These are phyloP conservation scores for Paramarasmius palmivorus DNA, from an alignment of 1,284 basidiomycete species.

Conservation along the genomic window DNA sequence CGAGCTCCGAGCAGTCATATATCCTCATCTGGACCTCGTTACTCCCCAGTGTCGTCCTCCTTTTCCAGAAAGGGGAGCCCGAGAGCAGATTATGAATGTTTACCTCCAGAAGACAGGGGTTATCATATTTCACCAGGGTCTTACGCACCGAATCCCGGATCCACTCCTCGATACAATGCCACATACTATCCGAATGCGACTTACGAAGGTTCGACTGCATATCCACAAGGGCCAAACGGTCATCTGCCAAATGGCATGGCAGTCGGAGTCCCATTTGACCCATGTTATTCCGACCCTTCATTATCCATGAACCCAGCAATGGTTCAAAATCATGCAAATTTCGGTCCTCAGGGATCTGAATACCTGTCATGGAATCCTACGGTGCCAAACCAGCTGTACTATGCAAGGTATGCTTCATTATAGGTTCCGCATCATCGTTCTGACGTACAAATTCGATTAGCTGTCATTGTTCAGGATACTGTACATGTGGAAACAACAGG, in stretches of 20 bases:
- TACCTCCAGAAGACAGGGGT: background rate
- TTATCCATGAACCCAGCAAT: background rate
- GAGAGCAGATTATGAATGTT: background rate
- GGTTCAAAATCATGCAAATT: background rate
- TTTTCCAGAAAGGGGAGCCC: constrained; percentile 1
- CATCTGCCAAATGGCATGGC: background rate
- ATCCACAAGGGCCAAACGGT: background rate
- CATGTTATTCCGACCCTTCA: constrained; percentile 4
- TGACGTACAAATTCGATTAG: too few species aligned
- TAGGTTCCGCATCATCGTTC: too few species aligned
- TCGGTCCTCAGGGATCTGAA: constrained; percentile 1
- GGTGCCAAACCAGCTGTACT: constrained; percentile 1
- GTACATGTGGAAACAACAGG: too few species aligned
- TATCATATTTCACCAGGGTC: background rate
- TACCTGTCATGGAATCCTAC: constrained; percentile 3
- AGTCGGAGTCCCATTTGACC: background rate
- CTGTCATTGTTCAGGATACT: too few species aligned
- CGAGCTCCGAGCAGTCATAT: background rate
- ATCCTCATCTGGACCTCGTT: background rate
- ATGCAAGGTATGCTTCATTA: background rate
- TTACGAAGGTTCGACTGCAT: background rate
- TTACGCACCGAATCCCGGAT: constrained; percentile 4
- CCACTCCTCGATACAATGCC: constrained; percentile 4
- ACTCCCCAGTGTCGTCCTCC: constrained; percentile 5
- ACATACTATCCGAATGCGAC: background rate